Evolutionary conservation across 75 land plant species (phyloP).

Genomic region (Sequoia sempervirens): DNA sequence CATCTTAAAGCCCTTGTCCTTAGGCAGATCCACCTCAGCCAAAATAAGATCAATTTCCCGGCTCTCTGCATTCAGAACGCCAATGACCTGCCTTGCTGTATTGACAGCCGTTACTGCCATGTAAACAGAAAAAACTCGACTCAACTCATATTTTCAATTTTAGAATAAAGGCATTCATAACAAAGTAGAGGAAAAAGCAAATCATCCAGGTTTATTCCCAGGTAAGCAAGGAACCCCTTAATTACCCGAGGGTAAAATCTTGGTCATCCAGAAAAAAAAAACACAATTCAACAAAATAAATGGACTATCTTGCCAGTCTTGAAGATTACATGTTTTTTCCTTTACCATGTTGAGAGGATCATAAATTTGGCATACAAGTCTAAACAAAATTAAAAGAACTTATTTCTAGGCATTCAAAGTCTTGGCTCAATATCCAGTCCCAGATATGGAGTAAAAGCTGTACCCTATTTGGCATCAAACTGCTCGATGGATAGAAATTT

Average conservation of each 20-base stretch:
- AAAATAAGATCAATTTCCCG: conserved; percentile 72
- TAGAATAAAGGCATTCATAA: background rate
- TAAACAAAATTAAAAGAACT: background rate
- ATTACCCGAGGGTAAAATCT: background rate
- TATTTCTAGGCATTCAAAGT: background rate
- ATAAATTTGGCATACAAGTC: background rate
- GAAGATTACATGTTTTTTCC: background rate
- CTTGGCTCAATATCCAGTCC: background rate
- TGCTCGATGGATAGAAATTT: background rate
- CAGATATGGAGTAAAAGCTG: background rate
- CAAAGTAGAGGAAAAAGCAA: background rate
- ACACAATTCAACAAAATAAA: background rate
- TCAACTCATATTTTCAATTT: background rate
- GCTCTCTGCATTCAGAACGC: conserved; percentile 54
- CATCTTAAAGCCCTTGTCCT: conserved; percentile 72
- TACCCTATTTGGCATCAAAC: background rate
- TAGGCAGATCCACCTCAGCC: conserved; percentile 79
- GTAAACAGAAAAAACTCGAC: background rate
- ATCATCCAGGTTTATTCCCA: background rate
- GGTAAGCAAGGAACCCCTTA: background rate
- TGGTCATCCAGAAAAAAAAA: background rate
- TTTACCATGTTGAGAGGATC: background rate
- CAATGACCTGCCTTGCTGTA: conserved; percentile 77
- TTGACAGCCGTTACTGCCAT: conserved; percentile 61
- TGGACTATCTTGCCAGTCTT: background rate